Conservation (phyloP, 441 rosid genomes). For the Gossypium davidsonii region DNA sequence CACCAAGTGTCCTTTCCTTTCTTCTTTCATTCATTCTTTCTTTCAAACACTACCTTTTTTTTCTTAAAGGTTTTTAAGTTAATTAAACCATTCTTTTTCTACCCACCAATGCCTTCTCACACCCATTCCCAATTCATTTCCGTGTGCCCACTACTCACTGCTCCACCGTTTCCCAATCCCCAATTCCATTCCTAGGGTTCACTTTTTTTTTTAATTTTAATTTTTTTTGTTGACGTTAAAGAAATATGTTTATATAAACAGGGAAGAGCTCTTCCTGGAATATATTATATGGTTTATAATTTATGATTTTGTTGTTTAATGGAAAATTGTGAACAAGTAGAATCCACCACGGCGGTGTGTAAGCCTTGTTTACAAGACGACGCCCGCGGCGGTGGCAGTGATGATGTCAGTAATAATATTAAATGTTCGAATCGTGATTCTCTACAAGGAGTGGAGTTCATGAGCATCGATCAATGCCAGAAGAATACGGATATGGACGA, state of each 20-base stretch:
- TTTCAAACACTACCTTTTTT: background rate
- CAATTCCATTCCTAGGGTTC: constrained; percentile 35
- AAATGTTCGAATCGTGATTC: background rate
- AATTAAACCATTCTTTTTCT: background rate
- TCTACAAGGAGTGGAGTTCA: background rate
- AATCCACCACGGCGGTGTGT: constrained; percentile 13
- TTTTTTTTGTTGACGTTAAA: background rate
- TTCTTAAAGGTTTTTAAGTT: background rate
- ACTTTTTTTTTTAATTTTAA: background rate
- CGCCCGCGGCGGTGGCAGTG: background rate
- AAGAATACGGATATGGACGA: background rate
- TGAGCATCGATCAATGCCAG: background rate
- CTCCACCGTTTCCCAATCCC: constrained; percentile 29
- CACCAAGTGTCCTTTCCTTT: background rate
- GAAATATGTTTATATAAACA: background rate
- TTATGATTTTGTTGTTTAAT: background rate
- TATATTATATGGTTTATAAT: background rate
- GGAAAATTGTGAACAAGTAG: constrained; percentile 23
- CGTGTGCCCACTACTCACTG: constrained; percentile 26
- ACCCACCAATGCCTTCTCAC: constrained; percentile 41
- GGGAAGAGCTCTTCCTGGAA: background rate
- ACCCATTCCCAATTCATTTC: constrained; percentile 41
- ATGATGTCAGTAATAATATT: constrained; percentile 3
- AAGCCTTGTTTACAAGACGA: constrained; percentile 23
- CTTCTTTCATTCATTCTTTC: background rate